Percentiles rank a stretch among this genome's conserved stretches.
Conservation (phyloP, 345 rosid genomes). For the Bruguiera sexangula region DNA sequence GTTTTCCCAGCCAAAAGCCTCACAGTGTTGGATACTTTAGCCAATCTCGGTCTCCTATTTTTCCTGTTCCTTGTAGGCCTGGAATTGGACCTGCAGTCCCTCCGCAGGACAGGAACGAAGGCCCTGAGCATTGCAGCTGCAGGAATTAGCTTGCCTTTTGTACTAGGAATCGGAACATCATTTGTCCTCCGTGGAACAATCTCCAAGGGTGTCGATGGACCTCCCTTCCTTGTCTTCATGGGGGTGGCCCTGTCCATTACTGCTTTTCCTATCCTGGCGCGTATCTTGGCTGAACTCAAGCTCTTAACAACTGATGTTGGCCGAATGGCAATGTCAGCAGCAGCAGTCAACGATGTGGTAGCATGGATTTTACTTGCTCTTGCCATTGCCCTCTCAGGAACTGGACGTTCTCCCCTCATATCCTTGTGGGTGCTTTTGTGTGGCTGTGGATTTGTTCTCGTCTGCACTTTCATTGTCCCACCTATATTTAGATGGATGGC, state of each 20-base stretch:
- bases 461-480: slow-evolving; percentile 36
- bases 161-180: slow-evolving; percentile 61
- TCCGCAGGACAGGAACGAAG: slow-evolving; percentile 56
- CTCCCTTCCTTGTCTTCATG: slow-evolving; percentile 76
- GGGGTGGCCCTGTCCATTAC: slow-evolving; percentile 82
- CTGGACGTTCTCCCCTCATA: slow-evolving; percentile 47
- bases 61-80: slow-evolving; percentile 74
- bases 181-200: slow-evolving; percentile 42
- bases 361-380: slow-evolving; percentile 89
- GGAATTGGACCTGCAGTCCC: slow-evolving; percentile 49
- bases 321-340: slow-evolving; percentile 73
- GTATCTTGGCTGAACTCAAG: slow-evolving; percentile 80
- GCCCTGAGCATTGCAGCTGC: slow-evolving; percentile 59
- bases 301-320: slow-evolving; percentile 79
- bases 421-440: slow-evolving; percentile 68
- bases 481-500: slow-evolving; percentile 55
- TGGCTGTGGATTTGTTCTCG: slow-evolving; percentile 48
- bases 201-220: slow-evolving; percentile 31
- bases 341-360: slow-evolving; percentile 70
- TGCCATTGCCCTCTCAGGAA: slow-evolving; percentile 63
- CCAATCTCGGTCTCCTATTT: slow-evolving; percentile 75
- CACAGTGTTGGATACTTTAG: slow-evolving; percentile 70
- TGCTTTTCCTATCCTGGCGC: slow-evolving; percentile 80
- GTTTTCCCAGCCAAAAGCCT: slow-evolving; percentile 54
- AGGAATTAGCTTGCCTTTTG: slow-evolving; percentile 62